Evolutionary conservation across 2,329 filamentous ascomycete species (phyloP).

Genomic region (Zymoseptoria ardabiliae): DNA sequence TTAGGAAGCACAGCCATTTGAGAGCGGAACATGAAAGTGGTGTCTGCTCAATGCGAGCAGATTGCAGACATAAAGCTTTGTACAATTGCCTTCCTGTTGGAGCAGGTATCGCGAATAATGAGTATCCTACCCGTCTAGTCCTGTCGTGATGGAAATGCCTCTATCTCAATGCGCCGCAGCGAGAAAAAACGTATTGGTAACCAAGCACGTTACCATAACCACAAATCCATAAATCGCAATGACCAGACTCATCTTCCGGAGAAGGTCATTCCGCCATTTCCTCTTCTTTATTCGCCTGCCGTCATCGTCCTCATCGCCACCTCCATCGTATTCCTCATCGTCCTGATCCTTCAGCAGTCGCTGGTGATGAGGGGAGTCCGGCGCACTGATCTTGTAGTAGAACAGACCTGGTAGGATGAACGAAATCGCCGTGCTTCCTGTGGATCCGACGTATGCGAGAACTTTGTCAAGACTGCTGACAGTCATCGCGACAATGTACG

Average conservation of each 20-base stretch:
- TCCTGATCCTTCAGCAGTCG: conserved; percentile 86
- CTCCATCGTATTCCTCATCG: conserved; percentile 59
- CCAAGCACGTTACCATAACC: conserved; percentile 84
- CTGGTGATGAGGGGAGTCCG: conserved; percentile 79
- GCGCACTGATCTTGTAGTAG: conserved; percentile 96
- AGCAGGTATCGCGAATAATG: no score
- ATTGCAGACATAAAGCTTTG: no score
- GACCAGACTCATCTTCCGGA: conserved; percentile 66
- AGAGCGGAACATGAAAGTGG: no score
- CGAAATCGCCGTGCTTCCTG: conserved; percentile 88
- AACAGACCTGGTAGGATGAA: conserved; percentile 95
- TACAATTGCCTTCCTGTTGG: no score
- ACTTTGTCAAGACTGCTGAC: conserved; percentile 86
- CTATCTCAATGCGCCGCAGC: conserved; percentile 13
- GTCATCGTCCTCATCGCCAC: conserved; percentile 45
- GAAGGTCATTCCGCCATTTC: conserved; percentile 53
- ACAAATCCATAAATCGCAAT: conserved; percentile 75
- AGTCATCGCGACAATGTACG: conserved; percentile 83
- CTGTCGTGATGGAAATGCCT: background rate
- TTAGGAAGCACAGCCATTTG: no score
- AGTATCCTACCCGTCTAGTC: background rate
- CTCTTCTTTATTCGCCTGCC: conserved; percentile 40
- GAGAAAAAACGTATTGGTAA: conserved; percentile 74
- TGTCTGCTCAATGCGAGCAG: no score
- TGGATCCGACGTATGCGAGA: conserved; percentile 89